Base-by-base conservation (phyloP, 352 stramenopile genomes). In the Globisporangium irregulare region DNA sequence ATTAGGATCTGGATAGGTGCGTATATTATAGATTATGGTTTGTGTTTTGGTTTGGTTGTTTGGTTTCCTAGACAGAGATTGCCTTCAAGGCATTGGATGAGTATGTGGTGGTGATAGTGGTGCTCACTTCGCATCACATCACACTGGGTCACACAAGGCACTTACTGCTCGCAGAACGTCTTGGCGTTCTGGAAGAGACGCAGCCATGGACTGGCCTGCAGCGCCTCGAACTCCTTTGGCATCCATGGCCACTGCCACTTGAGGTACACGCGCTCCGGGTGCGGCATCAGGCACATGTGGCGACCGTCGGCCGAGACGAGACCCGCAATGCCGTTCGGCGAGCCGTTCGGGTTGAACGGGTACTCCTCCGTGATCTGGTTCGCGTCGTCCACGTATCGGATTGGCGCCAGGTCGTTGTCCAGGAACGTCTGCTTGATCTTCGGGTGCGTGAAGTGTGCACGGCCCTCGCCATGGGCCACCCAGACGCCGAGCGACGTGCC, bases 331-430 rank as follows among this genome's bases (percentile, higher is more conserved):
- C 97, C 97, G 43, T 92, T 76, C 4, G 95, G 93, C 71, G 97
- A 99, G 7, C 98, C 98, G 79, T 99, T 99, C 61, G 98, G 98
- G 78, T 99, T 99, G 86, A 99, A 99, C 43, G 98, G 98, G 80
- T 99, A 99, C 66, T 92, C 89, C 69, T 98, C 81, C 51, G 97
- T 99, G 18, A 94, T 73, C 46, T 92, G 73, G 69, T 98, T 98
- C 32, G 72, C 83, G 79, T 99, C 97, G 74, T 99, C 96, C 20
- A 99, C 97, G 75, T 98, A 99, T 38, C 97, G 93, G 63, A 99
- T 82, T 5, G 98, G 95, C 20, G 95, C 95, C n/a, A 99, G 84
- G 15, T 97, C 91, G 14, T 93, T 91, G 58, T 93, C 77, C 29
- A 98, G 70, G 46, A 98, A 96, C 59, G 76, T 76, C 48, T 98